Evolutionary conservation across 805 yeast genomes (phyloP), one percentile per base, ranked within the genome.

Genomic region (Kodamaea leandrae): DNA sequence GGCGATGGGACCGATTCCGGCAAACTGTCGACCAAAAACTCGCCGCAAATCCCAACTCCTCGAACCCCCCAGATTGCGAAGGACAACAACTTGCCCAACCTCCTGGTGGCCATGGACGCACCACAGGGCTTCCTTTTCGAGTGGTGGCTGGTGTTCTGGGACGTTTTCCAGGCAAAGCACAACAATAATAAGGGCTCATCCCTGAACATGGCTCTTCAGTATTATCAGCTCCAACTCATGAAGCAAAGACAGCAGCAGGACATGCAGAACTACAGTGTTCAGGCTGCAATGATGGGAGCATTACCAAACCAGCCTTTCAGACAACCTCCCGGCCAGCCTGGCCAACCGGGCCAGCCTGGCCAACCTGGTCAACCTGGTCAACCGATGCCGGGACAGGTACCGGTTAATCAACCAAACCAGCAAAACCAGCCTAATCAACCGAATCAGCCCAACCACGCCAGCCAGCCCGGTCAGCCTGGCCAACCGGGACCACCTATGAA

Each of bases 61-160:
- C 60, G 58, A 49, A 44, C 58, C 58, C 51, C 68, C 44, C 68
- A 60, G 37, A 54, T 62, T 34, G 59, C 56, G 35, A 66, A 60
- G 47, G 71, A 66, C 6, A 58, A 64, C 42, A 76, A 72, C 37
- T 57, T 79, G 6, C 79, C 83, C 1, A 66, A 68, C 12, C 57
- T 78, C 25, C 64, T 68, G 16, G 71, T 82, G 54, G 68, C 80
- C 8, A 77, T 85, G 74, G 93, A 88, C 55, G 83, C 95, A 2
- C 93, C 95, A 0, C 86, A 83, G 52, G 93, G 96, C 5, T 89
- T 87, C 54, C 64, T 89, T 17, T 82, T 78, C 54, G 97, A 90
- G 60, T 89, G 97, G 97, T 89, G 96, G 96, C 88, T 81, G 68
- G 80, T 90, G 13, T 90, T 89, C 58, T 90, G 96, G 96, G 96